phyloP scores from a whole-genome alignment of 2,329 filamentous ascomycete species.

The Botrytis paeoniae region DNA sequence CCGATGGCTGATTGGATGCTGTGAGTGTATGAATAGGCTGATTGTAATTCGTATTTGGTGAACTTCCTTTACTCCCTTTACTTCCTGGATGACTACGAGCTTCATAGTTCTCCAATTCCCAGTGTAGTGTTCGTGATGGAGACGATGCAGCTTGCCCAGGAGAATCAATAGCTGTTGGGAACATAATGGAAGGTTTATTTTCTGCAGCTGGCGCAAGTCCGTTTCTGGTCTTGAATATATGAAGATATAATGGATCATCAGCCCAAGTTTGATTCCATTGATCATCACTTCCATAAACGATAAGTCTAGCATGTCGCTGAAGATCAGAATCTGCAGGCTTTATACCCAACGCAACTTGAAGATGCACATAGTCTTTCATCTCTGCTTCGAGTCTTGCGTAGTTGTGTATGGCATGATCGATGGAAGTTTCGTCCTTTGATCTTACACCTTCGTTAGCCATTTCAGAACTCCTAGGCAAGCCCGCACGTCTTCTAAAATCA shows the following conservation, averaged over 20 bases:
- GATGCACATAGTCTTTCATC: conserved; percentile 50
- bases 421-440: conserved; percentile 52
- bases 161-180: conserved; percentile 7
- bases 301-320: conserved; percentile 55
- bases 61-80: not conserved
- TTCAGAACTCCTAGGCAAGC: conserved; percentile 56
- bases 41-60: not conserved
- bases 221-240: conserved; percentile 46
- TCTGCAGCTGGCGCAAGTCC: conserved; percentile 29
- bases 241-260: conserved; percentile 54
- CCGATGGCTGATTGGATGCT: conserved; percentile 32
- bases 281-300: conserved; percentile 61
- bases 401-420: conserved; percentile 60
- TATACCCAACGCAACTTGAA: conserved; percentile 45
- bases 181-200: conserved; percentile 23
- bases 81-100: conserved; percentile 19
- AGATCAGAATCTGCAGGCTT: conserved; percentile 54
- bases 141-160: conserved; percentile 18
- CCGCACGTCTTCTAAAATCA: conserved; percentile 54
- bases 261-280: conserved; percentile 63
- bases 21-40: conserved; percentile 11
- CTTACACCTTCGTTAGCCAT: conserved; percentile 48
- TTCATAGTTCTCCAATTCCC: conserved; percentile 30
- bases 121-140: conserved; percentile 30
- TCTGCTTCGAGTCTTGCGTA: conserved; percentile 53